Base-by-base conservation (phyloP, 768 basidiomycete genomes). In the Sporobolomyces roseus region DNA sequence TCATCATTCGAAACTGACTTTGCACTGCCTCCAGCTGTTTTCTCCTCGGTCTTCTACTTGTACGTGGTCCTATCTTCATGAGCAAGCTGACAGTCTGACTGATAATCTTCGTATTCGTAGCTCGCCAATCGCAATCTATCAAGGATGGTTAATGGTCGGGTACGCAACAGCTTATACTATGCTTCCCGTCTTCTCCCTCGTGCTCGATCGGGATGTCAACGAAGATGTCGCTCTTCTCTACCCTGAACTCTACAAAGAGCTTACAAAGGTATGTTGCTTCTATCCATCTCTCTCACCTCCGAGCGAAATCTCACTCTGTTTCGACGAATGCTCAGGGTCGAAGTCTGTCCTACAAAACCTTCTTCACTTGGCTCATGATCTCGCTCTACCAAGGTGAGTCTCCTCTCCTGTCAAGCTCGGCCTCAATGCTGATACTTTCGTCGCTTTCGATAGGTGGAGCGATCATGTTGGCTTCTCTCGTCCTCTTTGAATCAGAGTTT, bases 301-400 rank as follows among this genome's bases (percentile, higher is more conserved):
- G 56, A 58, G 14, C 38, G 3, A 8, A n/a, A 8, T 17, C 30
- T 23, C n/a, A 52, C 6, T 35, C 14, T 46, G 67, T 68, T 12
- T 58, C 49, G 16, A 29, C 63, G 52, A 30, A 21, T 23, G 51
- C 56, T 2, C 75, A 94, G 91, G 94, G 94, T 6, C 90, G 96
- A 62, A 87, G 90, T 4, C 79, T 98, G 58, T 94, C 92, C 19
- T 93, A 89, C 82, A 98, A 96, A 83, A 99, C 96, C 0, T 99
- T 99, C 82, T 98, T 98, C 82, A 85, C 88, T 69, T 99, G 96
- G 96, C 80, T 93, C 69, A 91, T 93, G 86, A 92, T 98, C 77
- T 94, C 92, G 76, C 81, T 97, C 54, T 99, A 98, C 79, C 96
- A 99, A 85, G 94, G 93, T 88, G 23, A 69, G 73, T 19, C 32